Evolutionary conservation across 1,284 basidiomycete species (phyloP), one percentile per base, ranked within the genome.

Genomic region (Apiotrichum gracile): DNA sequence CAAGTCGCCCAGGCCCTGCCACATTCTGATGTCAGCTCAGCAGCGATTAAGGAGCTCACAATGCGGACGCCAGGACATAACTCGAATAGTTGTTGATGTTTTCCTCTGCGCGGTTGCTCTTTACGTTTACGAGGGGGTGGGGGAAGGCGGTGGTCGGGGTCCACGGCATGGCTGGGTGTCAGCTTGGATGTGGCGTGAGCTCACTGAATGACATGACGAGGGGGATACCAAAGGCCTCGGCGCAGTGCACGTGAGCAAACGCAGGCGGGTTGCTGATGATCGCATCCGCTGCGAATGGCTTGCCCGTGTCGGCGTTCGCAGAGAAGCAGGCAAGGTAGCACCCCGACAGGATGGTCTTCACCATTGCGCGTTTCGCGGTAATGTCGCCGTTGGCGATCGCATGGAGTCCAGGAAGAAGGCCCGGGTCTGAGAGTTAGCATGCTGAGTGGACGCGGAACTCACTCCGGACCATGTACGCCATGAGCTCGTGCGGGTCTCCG

Each of bases 241-340:
- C 83, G 45, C 83, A 80, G 59, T 84, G 83, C 7, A 84, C 71
- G 69, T 84, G 82, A 0, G 81, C 83, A 61, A 85, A 84, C 2
- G 81, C 77, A 3, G 83, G 82, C 12, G 84, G 83, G 63, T 84
- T 85, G 27, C 80, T 80, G 45, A 85, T 83, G 47, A 85, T 83
- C 0, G 82, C 82, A 62, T 85, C 83, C 2, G 81, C 82, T 1
- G 77, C 80, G 58, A 84, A 85, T 2, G 76, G 60, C 19, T 66
- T 64, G 1, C 78, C 76, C 0, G 76, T 78, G 13, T 70, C 60
- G 13, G 76, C 69, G 60, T 80, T 79, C 0, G 82, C 78, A 14
- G 77, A 66, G 63, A 77, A 78, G 53, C 81, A 81, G 0, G 83
- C 73, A 16, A 72, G 65, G 78, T 81, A 83, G 65, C 82, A 84